Conservation (phyloP, 306 rosid species). For the Quillaja saponaria region DNA sequence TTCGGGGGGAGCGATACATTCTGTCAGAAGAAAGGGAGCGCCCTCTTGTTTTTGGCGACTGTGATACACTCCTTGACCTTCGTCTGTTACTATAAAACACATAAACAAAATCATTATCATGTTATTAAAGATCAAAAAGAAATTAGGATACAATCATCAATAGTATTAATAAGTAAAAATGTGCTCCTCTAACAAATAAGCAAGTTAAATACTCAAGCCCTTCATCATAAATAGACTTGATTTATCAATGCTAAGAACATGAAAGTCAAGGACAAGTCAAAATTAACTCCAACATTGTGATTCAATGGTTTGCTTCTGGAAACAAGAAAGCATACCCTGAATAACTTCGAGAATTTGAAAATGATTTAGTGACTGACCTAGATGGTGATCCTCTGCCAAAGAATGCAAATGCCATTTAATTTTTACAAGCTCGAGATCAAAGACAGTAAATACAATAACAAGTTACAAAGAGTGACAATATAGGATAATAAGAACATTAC, state of each 20-base stretch:
- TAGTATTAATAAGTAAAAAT: background rate
- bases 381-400: conserved; percentile 50
- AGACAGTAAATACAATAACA: conserved; percentile 1
- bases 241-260: background rate
- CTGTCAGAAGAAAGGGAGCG: conserved; percentile 58
- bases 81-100: conserved; percentile 41
- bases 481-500: conserved; percentile 34
- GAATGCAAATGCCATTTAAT: conserved; percentile 18
- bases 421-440: conserved; percentile 22
- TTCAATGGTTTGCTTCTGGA: background rate
- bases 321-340: conserved; percentile 46
- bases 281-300: too few species aligned
- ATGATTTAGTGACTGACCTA: conserved; percentile 60
- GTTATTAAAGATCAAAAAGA: conserved; percentile 7
- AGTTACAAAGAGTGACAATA: conserved; percentile 3
- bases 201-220: too few species aligned
- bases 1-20: conserved; percentile 46
- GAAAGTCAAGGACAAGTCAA: conserved; percentile 15
- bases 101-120: conserved; percentile 15
- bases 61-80: conserved; percentile 60
- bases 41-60: conserved; percentile 55
- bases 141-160: conserved; percentile 14
- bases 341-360: conserved; percentile 58
- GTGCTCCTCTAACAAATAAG: too few species aligned
- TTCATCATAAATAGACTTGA: too few species aligned